Evolutionary conservation across 2,329 filamentous ascomycete species (phyloP).

Genomic region (Escovopsis sp.): DNA sequence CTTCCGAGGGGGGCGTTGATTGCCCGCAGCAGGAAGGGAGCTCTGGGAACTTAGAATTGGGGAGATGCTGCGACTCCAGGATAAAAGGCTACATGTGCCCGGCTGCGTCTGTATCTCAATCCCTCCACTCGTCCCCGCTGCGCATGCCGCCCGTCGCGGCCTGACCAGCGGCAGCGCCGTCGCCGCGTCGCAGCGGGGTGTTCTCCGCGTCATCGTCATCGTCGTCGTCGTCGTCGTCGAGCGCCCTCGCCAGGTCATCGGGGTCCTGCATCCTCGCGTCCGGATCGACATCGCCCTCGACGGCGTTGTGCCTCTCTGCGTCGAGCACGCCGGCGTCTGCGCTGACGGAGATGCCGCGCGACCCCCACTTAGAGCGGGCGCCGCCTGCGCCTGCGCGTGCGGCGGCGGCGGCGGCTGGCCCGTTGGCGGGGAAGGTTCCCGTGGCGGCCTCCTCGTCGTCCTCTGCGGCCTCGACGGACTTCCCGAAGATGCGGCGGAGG

Average conservation of each 20-base stretch:
- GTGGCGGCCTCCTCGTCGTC: no score
- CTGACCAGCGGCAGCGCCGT: constrained; percentile 11
- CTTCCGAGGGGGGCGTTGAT: no score
- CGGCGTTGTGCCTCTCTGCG: constrained; percentile 30
- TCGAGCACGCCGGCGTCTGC: constrained; percentile 47
- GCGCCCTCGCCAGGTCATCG: constrained; percentile 45
- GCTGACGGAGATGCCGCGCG: constrained; percentile 50
- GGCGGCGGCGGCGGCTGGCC: constrained; percentile 31
- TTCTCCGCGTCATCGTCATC: no score
- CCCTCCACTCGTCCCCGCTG: constrained; percentile 33
- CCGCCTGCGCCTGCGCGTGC: constrained; percentile 17
- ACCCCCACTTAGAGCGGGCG: constrained; percentile 43
- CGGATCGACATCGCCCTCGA: constrained; percentile 36
- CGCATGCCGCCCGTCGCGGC: constrained; percentile 25
- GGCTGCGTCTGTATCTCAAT: no score
- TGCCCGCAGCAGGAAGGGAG: no score
- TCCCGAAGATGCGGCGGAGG: constrained; percentile 61
- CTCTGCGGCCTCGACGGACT: constrained; percentile 33
- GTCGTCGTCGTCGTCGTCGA: constrained; percentile 39
- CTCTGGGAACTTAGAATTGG: no score
- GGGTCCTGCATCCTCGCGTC: constrained; percentile 54
- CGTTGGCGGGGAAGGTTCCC: no score
- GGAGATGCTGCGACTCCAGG: no score
- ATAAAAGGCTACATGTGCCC: no score
- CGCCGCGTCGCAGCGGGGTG: constrained; percentile 14